Conservation (phyloP, 164 flowering plant genomes). For the Vitis rotundifolia region DNA sequence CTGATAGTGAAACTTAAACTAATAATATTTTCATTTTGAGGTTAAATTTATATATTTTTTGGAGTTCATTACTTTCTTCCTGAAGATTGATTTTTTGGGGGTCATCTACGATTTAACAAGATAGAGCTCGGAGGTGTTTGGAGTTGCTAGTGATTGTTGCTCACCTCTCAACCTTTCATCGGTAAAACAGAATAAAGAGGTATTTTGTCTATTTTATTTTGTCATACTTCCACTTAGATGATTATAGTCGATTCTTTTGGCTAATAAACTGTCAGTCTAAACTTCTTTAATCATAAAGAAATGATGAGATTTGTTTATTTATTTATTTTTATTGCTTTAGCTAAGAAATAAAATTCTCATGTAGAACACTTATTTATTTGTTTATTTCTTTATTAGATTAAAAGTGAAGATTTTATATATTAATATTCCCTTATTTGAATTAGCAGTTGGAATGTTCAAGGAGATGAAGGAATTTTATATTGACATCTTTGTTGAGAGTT, state of each 20-base stretch:
- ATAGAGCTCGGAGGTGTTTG: slow-evolving; percentile 16
- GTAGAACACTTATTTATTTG: background rate
- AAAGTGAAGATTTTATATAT: background rate
- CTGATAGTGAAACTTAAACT: background rate
- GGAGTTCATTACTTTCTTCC: slow-evolving; percentile 2
- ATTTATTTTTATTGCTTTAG: too few species aligned
- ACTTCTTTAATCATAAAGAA: too few species aligned
- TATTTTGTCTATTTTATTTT: background rate
- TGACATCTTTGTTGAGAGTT: too few species aligned
- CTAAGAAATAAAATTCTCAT: too few species aligned
- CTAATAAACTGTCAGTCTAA: background rate
- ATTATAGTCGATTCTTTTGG: background rate
- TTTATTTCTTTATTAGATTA: background rate
- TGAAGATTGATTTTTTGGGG: slow-evolving; percentile 14
- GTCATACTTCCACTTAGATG: background rate
- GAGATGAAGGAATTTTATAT: background rate
- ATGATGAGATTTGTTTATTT: background rate
- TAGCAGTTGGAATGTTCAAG: background rate
- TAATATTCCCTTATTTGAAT: background rate
- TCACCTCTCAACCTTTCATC: slow-evolving; percentile 22
- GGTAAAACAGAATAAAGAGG: slow-evolving; percentile 27
- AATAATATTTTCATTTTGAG: background rate
- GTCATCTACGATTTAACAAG: slow-evolving; percentile 17
- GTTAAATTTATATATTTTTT: background rate
- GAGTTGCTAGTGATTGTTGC: slow-evolving; percentile 6